A percentile compares a stretch with the other conserved stretches of the same genome.
phyloP scores from a whole-genome alignment of 2,329 filamentous ascomycete species.

The Alternaria arbusti region DNA sequence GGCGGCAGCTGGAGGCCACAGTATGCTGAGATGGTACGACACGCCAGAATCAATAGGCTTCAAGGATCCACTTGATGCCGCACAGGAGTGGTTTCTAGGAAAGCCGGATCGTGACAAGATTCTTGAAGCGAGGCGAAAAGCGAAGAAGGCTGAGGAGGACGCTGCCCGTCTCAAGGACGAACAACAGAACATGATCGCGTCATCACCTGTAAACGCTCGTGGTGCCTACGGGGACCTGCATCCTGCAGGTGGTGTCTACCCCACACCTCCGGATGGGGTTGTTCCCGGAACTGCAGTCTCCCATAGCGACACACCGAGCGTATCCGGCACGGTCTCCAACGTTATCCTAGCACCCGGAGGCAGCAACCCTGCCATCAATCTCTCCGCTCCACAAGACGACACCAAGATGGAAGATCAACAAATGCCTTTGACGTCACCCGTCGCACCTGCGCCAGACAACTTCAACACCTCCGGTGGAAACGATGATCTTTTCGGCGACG shows the following conservation, averaged over 20 bases:
- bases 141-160: conserved; percentile 56
- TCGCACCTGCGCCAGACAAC: conserved; percentile 29
- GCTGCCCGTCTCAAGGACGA: conserved; percentile 47
- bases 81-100: conserved; percentile 46
- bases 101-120: conserved; percentile 45
- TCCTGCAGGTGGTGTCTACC: conserved; percentile 47
- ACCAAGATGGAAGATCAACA: conserved; percentile 25
- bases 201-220: conserved; percentile 48
- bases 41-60: conserved; percentile 39
- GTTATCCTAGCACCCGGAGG: conserved; percentile 38
- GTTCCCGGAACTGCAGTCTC: conserved; percentile 37
- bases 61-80: conserved; percentile 42
- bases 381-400: conserved; percentile 37
- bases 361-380: conserved; percentile 41
- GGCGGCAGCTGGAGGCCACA: conserved; percentile 3
- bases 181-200: conserved; percentile 33
- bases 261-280: conserved; percentile 50
- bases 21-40: conserved; percentile 40
- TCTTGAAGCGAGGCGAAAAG: conserved; percentile 48
- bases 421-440: conserved; percentile 32
- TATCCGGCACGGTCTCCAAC: conserved; percentile 33
- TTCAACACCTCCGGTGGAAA: conserved; percentile 32
- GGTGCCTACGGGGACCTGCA: conserved; percentile 47
- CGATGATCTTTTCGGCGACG: conserved; percentile 70
- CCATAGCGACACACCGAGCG: conserved; percentile 37